Evolutionary conservation across 2,329 filamentous ascomycete genomes (phyloP).

Genomic region (Dothistroma septosporum): DNA sequence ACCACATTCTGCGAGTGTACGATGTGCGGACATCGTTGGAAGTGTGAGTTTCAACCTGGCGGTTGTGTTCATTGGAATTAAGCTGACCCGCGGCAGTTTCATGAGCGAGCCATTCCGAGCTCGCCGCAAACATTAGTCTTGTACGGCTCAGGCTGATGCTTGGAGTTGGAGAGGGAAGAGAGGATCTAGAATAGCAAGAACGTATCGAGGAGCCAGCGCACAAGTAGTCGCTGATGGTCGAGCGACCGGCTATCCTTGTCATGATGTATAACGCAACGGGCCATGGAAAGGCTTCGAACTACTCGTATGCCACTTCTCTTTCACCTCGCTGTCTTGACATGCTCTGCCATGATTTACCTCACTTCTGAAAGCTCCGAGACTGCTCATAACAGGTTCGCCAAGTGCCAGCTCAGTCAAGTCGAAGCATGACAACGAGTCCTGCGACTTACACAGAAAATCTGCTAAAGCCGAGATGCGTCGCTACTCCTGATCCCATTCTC

Average conservation of each 20-base stretch:
- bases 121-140: not conserved
- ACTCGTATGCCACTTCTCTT: too few species aligned
- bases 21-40: constrained; percentile 51
- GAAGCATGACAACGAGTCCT: not conserved
- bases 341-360: too few species aligned
- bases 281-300: not conserved
- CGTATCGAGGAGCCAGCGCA: not conserved
- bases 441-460: not conserved
- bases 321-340: too few species aligned
- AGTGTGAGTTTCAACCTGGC: constrained; percentile 31
- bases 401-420: not conserved
- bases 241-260: not conserved
- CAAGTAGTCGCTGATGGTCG: not conserved
- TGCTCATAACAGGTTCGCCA: not conserved
- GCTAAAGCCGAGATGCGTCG: too few species aligned
- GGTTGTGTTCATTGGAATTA: not conserved
- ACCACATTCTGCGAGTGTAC: constrained; percentile 55
- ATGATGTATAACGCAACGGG: not conserved
- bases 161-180: not conserved
- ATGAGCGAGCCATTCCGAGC: not conserved
- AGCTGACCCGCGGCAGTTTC: not conserved
- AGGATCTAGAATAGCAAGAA: not conserved
- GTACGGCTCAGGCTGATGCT: not conserved
- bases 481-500: too few species aligned
- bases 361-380: too few species aligned